Conservation (phyloP, 257 asterid genomes). For the Solanum chmielewskii region DNA sequence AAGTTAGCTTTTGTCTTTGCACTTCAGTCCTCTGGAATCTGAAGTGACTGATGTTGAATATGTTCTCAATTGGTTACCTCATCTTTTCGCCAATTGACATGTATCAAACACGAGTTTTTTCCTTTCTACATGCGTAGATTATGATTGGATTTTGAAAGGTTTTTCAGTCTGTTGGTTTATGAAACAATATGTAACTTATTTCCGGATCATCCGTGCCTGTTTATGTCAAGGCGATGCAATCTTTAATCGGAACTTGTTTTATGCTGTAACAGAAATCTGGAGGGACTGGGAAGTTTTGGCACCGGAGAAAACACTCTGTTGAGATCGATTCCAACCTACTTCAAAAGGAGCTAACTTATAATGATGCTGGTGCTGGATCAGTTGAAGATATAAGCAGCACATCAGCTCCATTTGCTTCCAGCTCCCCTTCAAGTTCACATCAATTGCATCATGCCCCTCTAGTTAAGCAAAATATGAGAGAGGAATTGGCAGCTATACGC, state of each 20-base stretch:
- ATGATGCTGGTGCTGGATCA: slow-evolving; percentile 14
- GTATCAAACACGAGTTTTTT: not conserved
- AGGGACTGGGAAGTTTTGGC: slow-evolving; percentile 57
- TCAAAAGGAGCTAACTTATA: slow-evolving; percentile 40
- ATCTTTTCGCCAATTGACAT: not conserved
- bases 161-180: not conserved
- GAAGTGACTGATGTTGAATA: not conserved
- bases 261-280: slow-evolving; percentile 45
- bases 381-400: slow-evolving; percentile 31
- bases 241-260: not conserved
- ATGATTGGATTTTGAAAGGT: not conserved
- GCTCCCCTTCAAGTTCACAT: slow-evolving; percentile 54
- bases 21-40: not conserved
- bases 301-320: slow-evolving; percentile 72
- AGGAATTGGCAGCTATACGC: slow-evolving; percentile 83
- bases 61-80: not conserved
- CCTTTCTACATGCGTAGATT: not conserved
- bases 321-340: slow-evolving; percentile 47
- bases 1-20: not conserved
- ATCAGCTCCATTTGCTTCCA: slow-evolving; percentile 41
- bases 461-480: slow-evolving; percentile 31
- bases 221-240: not conserved
- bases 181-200: not conserved
- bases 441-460: slow-evolving; percentile 40
- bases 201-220: not conserved